Evolutionary conservation across 805 yeast species (phyloP), one percentile per base, ranked within the genome.

Genomic region (Vanderwaltozyma yarrowii): DNA sequence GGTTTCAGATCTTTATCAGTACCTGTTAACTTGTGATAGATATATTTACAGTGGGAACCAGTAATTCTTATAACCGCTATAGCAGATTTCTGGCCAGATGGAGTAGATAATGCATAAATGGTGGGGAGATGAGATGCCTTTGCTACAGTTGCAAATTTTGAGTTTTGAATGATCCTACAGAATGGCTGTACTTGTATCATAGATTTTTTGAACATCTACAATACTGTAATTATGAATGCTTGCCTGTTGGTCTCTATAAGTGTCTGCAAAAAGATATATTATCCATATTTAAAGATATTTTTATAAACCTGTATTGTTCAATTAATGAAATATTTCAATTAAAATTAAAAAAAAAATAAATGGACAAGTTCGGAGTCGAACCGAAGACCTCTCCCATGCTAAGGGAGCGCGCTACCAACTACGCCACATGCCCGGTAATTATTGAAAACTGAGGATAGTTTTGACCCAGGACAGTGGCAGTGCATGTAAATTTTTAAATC

Each of bases 81-180:
- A 0, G 96, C 98, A 0, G 96, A 73, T 42, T 80, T 69, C 1
- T 48, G 51, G 3, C 86, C 78, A 0, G 82, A 74, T 8, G 81
- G 76, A 0, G 97, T 89, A 0, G 97, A 85, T 14, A 87, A 63
- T 0, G 98, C 98, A 64, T 80, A 92, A 1, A 92, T 78, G 0
- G 98, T 92, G 9, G 92, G 80, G 21, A 50, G 32, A 30, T 42
- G 28, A 5, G 37, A 23, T n/a, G 40, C 33, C 8, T 14, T 29
- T 7, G 16, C 17, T n/a, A 7, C 12, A 15, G 32, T 30, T 10
- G 32, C 6, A 17, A 6, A 30, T 17, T 12, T 13, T 14, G 6
- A 26, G 13, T n/a, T n/a, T n/a, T n/a, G n/a, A n/a, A n/a, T n/a
- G n/a, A n/a, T n/a, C n/a, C n/a, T n/a, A n/a, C n/a, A n/a, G n/a